phyloP scores from a whole-genome alignment of 1,284 basidiomycete genomes.

The Sanghuangporus baumii region DNA sequence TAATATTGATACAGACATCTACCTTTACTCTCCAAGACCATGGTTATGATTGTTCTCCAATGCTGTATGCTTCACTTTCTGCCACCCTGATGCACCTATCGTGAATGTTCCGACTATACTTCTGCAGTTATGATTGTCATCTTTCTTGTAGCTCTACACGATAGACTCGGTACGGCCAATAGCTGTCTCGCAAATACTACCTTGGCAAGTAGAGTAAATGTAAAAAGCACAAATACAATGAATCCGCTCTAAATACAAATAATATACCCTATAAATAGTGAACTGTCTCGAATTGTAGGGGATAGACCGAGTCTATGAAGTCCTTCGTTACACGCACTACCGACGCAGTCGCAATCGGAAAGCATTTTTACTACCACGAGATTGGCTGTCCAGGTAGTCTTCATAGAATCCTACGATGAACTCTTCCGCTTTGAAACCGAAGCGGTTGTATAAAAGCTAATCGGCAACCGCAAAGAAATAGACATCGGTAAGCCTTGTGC shows the following conservation, averaged over 20 bases:
- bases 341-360: conserved; percentile 50
- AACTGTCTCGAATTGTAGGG: no score
- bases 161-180: neutral
- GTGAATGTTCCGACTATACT: no score
- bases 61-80: neutral
- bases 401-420: conserved; percentile 77
- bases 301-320: neutral
- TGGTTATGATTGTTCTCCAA: neutral
- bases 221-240: no score
- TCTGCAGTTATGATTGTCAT: neutral
- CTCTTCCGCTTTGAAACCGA: conserved; percentile 80
- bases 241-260: no score
- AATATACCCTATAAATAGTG: no score
- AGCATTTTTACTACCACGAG: conserved; percentile 69
- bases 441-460: conserved; percentile 72
- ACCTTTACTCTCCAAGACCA: neutral
- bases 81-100: no score
- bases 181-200: no score
- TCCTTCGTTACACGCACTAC: neutral
- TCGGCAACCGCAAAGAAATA: neutral
- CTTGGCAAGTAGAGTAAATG: no score
- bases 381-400: conserved; percentile 59
- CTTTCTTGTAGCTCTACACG: neutral
- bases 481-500: neutral
- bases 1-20: neutral